Base-by-base conservation (phyloP, 2,329 filamentous ascomycete species). In the Ophiostoma ips region DNA sequence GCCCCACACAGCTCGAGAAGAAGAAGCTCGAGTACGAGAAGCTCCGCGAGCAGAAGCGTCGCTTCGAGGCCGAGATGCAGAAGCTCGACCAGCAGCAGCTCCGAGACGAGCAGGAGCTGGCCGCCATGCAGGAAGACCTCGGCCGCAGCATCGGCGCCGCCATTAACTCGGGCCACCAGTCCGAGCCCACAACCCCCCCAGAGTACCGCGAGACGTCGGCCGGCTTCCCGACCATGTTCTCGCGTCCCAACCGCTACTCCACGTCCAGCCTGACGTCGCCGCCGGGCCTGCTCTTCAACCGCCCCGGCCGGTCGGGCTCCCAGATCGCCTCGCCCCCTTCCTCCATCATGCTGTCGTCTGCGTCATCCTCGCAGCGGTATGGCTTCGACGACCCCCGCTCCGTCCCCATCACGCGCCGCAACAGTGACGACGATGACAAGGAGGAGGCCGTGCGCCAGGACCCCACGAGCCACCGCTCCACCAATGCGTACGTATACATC, bases 171-270 rank as follows among this genome's bases (percentile, higher is more conserved):
- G 85, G 85, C 49, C 84, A 89, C 60, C 86, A 94, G 63, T 95
- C 87, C 58, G 90, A 96, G 68, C 92, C 92, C 15, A 95, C 92
- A 2, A 98, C 92, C 19, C 92, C 92, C 19, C 92, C 92, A 31
- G 92, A 96, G 65, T 90, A 92, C 64, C 83, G 81, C 58, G 87
- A 94, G 56, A 79, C 69, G 12, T 65, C 65, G 52, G 71, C 78
- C 54, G 83, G 82, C 40, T 90, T 94, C 60, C 81, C 84, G 50
- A 81, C 80, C 60, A 80, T 84, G 57, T 85, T 92, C 62, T 87
- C 87, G 50, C 80, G 87, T 38, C 85, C 87, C 40, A 89, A 89
- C 63, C 79, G 89, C 55, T 90, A 94, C 69, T 94, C 90, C 49
- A 84, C 85, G 54, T 89, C 88, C 35, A 92, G 86, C 68, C 73